Evolutionary conservation across 495 filamentous ascomycete species (phyloP).

Genomic region (Pyrenula aspistea): DNA sequence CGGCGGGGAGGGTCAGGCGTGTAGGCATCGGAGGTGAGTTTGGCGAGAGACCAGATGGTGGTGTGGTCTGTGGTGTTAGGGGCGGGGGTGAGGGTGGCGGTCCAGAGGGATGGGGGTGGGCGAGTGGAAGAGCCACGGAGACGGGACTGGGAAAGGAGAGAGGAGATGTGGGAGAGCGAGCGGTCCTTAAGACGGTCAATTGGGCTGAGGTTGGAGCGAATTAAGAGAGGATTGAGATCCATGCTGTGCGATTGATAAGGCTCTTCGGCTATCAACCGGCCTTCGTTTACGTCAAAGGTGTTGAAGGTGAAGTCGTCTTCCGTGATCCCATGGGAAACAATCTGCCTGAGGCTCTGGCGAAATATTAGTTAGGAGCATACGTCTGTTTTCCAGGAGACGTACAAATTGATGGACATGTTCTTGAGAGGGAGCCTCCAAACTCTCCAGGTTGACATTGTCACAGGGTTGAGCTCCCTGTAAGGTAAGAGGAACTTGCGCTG

Average conservation of each 20-base stretch:
- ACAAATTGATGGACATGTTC: not conserved
- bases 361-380: not conserved
- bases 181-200: not conserved
- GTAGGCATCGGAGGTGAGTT: conserved; percentile 11
- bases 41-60: conserved; percentile 7
- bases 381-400: not conserved
- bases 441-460: too few species aligned
- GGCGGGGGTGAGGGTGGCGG: not conserved
- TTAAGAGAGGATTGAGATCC: not conserved
- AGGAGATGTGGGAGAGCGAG: not conserved
- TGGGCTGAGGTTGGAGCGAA: not conserved
- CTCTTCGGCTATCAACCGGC: not conserved
- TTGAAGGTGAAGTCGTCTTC: not conserved
- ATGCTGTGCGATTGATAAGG: not conserved
- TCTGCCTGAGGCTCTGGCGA: not conserved
- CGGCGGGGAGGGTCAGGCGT: conserved; percentile 5
- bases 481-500: too few species aligned
- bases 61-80: conserved; percentile 7
- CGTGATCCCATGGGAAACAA: not conserved
- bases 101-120: not conserved
- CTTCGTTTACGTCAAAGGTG: not conserved
- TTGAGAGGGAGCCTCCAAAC: not conserved
- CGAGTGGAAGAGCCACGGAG: not conserved
- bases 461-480: too few species aligned
- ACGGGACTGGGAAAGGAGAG: not conserved